Percentiles rank a stretch among this genome's conserved stretches.
Evolutionary conservation across 768 basidiomycete genomes (phyloP).

Genomic region (Gymnopilus dilepis): DNA sequence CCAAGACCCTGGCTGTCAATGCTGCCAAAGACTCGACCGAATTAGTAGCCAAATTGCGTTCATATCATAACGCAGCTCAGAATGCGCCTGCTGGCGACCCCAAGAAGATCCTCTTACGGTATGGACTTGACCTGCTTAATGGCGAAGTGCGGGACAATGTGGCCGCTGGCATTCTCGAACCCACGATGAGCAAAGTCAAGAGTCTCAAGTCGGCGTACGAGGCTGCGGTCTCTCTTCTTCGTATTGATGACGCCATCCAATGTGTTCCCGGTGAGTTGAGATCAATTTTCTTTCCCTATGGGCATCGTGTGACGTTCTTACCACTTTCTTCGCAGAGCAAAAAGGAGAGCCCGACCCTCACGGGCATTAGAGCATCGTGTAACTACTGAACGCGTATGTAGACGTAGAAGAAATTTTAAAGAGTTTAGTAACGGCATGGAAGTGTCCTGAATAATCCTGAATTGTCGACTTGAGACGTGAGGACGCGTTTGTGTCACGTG

Average conservation of each 20-base stretch:
- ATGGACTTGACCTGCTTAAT: slow-evolving; percentile 93
- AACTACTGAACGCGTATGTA: slow-evolving; percentile 10
- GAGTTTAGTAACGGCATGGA: slow-evolving; percentile 7
- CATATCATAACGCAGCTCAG: slow-evolving; percentile 97
- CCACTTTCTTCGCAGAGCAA: slow-evolving; percentile 53
- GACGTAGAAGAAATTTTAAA: slow-evolving; percentile 13
- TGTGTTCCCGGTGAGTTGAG: slow-evolving; percentile 78
- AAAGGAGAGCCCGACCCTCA: slow-evolving; percentile 76
- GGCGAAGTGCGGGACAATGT: slow-evolving; percentile 97
- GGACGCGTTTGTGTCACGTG: slow-evolving; percentile 34
- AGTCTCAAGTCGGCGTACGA: slow-evolving; percentile 97
- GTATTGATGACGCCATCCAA: slow-evolving; percentile 97
- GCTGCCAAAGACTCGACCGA: slow-evolving; percentile 99
- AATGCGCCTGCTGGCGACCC: slow-evolving; percentile 90
- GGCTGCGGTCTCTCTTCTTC: slow-evolving; percentile 90
- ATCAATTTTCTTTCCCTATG: slow-evolving; percentile 2
- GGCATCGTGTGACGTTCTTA: slow-evolving; percentile 23
- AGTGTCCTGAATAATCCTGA: slow-evolving; percentile 8
- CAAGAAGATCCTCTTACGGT: slow-evolving; percentile 87
- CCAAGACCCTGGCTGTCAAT: slow-evolving; percentile 96
- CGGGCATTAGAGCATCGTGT: slow-evolving; percentile 56
- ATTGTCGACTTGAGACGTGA: neutral
- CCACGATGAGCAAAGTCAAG: slow-evolving; percentile 96
- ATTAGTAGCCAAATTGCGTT: slow-evolving; percentile 93
- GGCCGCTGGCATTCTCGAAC: slow-evolving; percentile 90